phyloP scores from a whole-genome alignment of 768 basidiomycete species.

The Imleria badia region DNA sequence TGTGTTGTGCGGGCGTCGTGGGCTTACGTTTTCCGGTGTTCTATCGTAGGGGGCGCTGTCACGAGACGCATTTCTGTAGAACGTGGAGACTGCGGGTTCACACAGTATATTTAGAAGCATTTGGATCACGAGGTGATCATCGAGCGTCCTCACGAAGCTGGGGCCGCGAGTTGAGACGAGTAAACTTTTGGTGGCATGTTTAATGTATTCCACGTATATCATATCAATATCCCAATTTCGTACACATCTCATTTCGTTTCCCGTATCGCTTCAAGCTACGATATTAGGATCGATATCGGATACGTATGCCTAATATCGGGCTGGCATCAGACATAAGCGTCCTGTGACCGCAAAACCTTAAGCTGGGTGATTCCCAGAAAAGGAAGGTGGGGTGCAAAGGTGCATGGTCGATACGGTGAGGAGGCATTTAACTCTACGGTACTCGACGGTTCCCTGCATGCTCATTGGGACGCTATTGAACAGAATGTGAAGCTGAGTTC shows the following conservation, averaged over 20 bases:
- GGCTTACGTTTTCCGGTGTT: conserved; percentile 25
- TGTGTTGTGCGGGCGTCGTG: neutral
- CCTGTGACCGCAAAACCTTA: conserved; percentile 17
- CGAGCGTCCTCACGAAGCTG: neutral
- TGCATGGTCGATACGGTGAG: neutral
- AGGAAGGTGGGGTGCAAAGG: conserved; percentile 10
- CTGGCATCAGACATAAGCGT: conserved; percentile 22
- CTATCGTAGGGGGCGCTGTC: conserved; percentile 45
- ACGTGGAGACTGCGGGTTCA: conserved; percentile 23
- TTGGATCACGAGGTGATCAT: neutral
- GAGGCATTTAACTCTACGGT: too few relatives aligned
- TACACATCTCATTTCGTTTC: conserved; percentile 17
- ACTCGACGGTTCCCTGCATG: too few relatives aligned
- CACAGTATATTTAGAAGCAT: conserved; percentile 13
- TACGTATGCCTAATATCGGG: conserved; percentile 20
- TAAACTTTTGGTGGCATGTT: conserved; percentile 1
- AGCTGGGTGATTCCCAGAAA: conserved; percentile 9
- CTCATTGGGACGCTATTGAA: too few relatives aligned
- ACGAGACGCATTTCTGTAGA: conserved; percentile 55
- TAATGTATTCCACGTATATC: conserved; percentile 30
- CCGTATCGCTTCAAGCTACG: conserved; percentile 8
- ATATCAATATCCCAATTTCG: conserved; percentile 24
- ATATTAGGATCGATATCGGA: conserved; percentile 20
- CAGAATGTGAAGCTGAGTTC: too few relatives aligned
- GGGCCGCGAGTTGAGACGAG: neutral